Evolutionary conservation across 225 moss, liverwort and hornwort genomes (phyloP).

Genomic region (Physcomitrium patens): DNA sequence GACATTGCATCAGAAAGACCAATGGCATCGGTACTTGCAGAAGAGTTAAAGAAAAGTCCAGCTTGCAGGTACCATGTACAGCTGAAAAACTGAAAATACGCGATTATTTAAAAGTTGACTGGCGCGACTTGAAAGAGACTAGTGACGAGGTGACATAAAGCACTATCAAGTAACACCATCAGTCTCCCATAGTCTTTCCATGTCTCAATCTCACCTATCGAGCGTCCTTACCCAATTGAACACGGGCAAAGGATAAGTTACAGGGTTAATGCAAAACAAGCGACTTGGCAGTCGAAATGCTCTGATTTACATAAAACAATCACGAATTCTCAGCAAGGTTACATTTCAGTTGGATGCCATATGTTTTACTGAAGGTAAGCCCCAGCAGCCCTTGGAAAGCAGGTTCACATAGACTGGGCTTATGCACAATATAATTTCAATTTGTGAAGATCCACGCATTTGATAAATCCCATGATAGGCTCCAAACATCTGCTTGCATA

Average conservation of each 20-base stretch:
- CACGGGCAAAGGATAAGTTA: not conserved
- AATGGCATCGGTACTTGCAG: constrained; percentile 18
- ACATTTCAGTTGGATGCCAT: constrained; percentile 31
- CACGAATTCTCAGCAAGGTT: constrained; percentile 25
- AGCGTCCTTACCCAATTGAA: constrained; percentile 10
- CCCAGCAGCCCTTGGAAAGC: constrained; percentile 23
- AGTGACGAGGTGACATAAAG: constrained; percentile 8
- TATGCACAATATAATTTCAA: not conserved
- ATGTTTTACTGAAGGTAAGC: constrained; percentile 27
- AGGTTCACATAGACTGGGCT: constrained; percentile 6
- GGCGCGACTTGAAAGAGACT: constrained; percentile 19
- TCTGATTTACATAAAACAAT: constrained; percentile 8
- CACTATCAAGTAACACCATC: not conserved
- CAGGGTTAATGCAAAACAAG: not conserved
- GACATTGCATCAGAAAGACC: constrained; percentile 9
- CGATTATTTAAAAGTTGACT: not conserved
- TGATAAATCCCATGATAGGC: not conserved
- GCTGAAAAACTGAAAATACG: constrained; percentile 18
- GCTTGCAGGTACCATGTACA: constrained; percentile 11
- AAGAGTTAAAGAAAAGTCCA: not conserved
- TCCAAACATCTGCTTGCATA: constrained; percentile 5
- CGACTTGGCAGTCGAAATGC: constrained; percentile 9
- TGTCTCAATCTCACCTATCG: constrained; percentile 27
- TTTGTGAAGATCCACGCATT: not conserved
- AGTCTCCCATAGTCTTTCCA: not conserved